phyloP scores from a whole-genome alignment of 2,329 filamentous ascomycete species.

The Leptodontidium sp. region DNA sequence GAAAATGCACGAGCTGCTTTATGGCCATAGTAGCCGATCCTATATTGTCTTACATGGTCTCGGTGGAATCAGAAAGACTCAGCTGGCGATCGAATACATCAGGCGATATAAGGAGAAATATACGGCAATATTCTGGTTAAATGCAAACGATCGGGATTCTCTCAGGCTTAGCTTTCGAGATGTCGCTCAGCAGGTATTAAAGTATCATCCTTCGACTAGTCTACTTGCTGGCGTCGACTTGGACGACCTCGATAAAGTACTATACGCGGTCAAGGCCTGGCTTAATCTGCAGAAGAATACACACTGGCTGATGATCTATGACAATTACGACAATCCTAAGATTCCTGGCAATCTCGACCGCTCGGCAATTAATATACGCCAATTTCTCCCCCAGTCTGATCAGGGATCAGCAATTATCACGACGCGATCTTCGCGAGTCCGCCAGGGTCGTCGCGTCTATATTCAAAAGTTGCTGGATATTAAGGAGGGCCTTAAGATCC shows the following conservation, averaged over 20 bases:
- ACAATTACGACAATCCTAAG: not conserved
- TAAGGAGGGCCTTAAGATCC: not conserved
- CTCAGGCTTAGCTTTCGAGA: conserved; percentile 49
- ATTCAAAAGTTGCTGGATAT: not conserved
- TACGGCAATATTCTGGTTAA: conserved; percentile 54
- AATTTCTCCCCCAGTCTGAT: not conserved
- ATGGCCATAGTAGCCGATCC: conserved; percentile 20
- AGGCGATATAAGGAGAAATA: conserved; percentile 48
- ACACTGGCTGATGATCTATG: no score
- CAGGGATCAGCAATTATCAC: not conserved
- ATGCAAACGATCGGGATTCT: conserved; percentile 49
- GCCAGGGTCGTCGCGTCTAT: not conserved
- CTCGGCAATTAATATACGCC: not conserved
- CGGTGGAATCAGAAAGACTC: conserved; percentile 56
- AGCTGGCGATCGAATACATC: conserved; percentile 50
- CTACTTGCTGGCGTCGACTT: conserved; percentile 38
- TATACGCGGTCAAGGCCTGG: not conserved
- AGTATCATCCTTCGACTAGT: conserved; percentile 40
- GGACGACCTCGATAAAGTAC: not conserved
- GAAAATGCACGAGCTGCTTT: conserved; percentile 36
- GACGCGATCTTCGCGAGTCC: not conserved
- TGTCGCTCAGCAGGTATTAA: conserved; percentile 45
- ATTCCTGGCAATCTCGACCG: not conserved
- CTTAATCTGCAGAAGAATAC: not conserved
- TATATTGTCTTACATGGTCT: conserved; percentile 50